Base-by-base conservation (phyloP, 768 basidiomycete species). In the Epithele typhae region DNA sequence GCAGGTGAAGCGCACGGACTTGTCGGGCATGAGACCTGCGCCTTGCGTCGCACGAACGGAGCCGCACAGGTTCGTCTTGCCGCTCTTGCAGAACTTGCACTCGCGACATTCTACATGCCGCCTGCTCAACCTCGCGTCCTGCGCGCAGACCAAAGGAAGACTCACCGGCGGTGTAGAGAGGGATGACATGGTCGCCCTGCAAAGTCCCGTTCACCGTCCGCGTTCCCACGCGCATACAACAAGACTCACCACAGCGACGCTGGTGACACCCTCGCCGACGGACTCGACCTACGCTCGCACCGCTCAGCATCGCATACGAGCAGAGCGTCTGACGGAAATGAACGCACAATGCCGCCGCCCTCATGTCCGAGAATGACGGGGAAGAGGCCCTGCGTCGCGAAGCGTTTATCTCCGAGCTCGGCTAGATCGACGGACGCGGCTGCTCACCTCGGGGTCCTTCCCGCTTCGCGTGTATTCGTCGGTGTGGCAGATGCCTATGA, bases 31-130 rank as follows among this genome's bases (percentile, higher is more conserved):
- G 19, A 95, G 62, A 44, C 96, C 96, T 63, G 88, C 77, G 14
- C 96, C 96, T 65, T 96, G 94, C 0, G 92, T 96, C 9, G 87
- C 73, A 46, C 96, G 89, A 36, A 97, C 93, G 39, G 45, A 91
- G 52, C 93, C 87, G 62, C 95, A 99, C n/a, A 99, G 81, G 68
- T 99, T 99, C 47, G 96, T 99, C 77, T 98, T 98, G 44, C 90
- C 91, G 51, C 88, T 91, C 68, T 86, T 95, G 77, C 96, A 99
- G 74, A 98, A 98, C 68, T 97, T 98, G 74, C 96, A 99, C 70
- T 99, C 87, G 30, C 79, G 80, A 62, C 92, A 96, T 68, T 96
- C 93, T 62, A 44, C 11, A 30, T 21, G 9, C 30, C 9, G 15
- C 30, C 9, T 15, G 9, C 30, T 32, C 30, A 9, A 32, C 9